Evolutionary conservation across 805 yeast species (phyloP), one percentile per base, ranked within the genome.

Genomic region (Blastobotrys terrestris): DNA sequence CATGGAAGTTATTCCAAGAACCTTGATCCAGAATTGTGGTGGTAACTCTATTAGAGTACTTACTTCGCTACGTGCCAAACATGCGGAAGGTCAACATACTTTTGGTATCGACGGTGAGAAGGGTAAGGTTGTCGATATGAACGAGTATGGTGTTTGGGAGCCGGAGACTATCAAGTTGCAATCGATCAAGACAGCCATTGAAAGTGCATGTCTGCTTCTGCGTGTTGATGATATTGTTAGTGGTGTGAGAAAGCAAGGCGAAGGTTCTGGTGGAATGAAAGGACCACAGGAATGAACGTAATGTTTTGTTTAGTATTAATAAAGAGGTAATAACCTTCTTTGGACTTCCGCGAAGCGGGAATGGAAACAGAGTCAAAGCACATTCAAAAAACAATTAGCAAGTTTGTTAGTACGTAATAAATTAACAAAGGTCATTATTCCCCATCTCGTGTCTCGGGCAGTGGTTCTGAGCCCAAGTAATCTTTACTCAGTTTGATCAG

Each of bases 151-250:
- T 26, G 85, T 94, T 59, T 94, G 99, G 99, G 99, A 94, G 74
- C 99, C 99, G 16, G 97, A 92, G 74, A 97, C 88, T 48, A 88
- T 94, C 71, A 94, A 94, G 73, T 95, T 87, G 68, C 99, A 94
- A 75, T 85, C 95, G 59, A 85, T 92, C 60, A 94, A 94, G 76
- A 94, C 99, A n/a, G 96, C 96, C 39, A 87, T 94, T 58, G 99
- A 94, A 74, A 85, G 95, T 76, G 97, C 99, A 14, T 87, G 97
- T 69, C 76, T 94, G 74, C 76, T 94, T 64, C 77, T 94, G 67
- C 85, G 99, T 65, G 99, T 94, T 47, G 99, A 94, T 70, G 99
- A 94, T 69, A 94, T 94, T 60, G 99, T 94, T 44, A 85, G 95
- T 69, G 99, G 98, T 60, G 95, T 90, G 26, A 84, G 97, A 63